Evolutionary conservation across 371 early-diverging fungal genomes (phyloP).

Genomic region (Parasitella parasitica): DNA sequence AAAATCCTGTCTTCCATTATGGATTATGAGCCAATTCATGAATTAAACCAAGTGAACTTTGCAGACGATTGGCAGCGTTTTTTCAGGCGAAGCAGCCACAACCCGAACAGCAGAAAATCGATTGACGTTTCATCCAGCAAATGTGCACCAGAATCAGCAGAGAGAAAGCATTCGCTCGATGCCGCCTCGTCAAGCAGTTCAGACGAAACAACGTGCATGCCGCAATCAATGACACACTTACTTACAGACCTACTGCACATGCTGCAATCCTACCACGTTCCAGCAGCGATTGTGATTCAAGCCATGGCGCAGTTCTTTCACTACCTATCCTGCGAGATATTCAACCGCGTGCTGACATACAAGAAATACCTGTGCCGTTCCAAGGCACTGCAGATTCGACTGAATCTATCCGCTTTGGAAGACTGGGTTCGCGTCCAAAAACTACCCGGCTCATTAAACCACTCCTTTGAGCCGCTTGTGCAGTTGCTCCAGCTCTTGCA

Average conservation of each 20-base stretch:
- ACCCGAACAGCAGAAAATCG: not conserved
- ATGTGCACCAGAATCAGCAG: not conserved
- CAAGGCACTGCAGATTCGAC: constrained; percentile 81
- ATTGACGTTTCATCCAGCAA: not conserved
- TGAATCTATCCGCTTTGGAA: constrained; percentile 77
- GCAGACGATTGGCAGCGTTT: constrained; percentile 57
- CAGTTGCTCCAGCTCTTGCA: constrained; percentile 83
- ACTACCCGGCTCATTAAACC: constrained; percentile 33
- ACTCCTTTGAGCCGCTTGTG: constrained; percentile 58
- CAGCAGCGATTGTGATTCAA: constrained; percentile 44
- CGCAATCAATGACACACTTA: constrained; percentile 55
- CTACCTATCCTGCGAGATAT: constrained; percentile 67
- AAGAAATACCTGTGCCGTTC: constrained; percentile 75
- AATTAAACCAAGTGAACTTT: constrained; percentile 62
- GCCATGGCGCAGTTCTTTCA: constrained; percentile 72
- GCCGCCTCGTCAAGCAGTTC: not conserved
- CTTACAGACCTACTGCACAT: constrained; percentile 51
- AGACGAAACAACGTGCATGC: constrained; percentile 26
- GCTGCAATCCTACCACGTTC: constrained; percentile 59
- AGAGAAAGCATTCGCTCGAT: constrained; percentile 3
- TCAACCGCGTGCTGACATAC: constrained; percentile 76
- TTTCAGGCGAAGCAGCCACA: constrained; percentile 31
- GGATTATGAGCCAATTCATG: constrained; percentile 72
- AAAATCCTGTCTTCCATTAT: constrained; percentile 64
- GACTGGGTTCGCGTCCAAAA: constrained; percentile 75